phyloP scores from a whole-genome alignment of 768 basidiomycete genomes.

The Termitomyces sp. region DNA sequence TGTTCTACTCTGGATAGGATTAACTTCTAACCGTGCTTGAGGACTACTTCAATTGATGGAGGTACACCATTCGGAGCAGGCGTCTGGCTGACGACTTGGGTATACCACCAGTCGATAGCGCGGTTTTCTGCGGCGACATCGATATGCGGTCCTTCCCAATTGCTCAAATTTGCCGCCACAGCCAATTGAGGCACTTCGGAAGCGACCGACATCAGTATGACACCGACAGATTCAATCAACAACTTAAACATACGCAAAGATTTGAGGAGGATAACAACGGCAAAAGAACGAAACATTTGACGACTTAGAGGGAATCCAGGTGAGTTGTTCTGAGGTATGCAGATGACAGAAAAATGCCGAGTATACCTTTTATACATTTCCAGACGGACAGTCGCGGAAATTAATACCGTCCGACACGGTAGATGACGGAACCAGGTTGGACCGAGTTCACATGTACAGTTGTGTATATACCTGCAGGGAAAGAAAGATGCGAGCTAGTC shows the following conservation, averaged over 20 bases:
- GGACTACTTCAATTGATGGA: slow-evolving; percentile 13
- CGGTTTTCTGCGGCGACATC: slow-evolving; percentile 8
- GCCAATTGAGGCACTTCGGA: slow-evolving; percentile 18
- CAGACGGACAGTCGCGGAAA: neutral
- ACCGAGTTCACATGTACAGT: neutral
- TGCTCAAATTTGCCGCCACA: slow-evolving; percentile 4
- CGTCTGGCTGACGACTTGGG: slow-evolving; percentile 10
- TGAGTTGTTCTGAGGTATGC: neutral
- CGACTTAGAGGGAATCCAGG: neutral
- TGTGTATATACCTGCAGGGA: neutral
- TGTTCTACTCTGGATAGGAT: neutral
- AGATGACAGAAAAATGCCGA: neutral
- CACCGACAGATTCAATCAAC: neutral
- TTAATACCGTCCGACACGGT: neutral
- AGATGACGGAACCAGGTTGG: neutral
- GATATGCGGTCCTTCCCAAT: slow-evolving; percentile 15
- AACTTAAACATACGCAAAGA: slow-evolving; percentile 5
- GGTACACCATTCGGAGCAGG: slow-evolving; percentile 12
- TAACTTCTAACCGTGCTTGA: slow-evolving; percentile 13
- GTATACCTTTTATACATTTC: slow-evolving; percentile 7
- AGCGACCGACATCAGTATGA: neutral
- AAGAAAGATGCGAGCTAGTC: neutral
- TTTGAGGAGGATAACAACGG: neutral
- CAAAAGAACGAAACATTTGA: neutral
- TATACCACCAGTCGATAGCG: slow-evolving; percentile 17